Evolutionary conservation across 2,329 filamentous ascomycete genomes (phyloP).

Genomic region (Fusarium equiseti): DNA sequence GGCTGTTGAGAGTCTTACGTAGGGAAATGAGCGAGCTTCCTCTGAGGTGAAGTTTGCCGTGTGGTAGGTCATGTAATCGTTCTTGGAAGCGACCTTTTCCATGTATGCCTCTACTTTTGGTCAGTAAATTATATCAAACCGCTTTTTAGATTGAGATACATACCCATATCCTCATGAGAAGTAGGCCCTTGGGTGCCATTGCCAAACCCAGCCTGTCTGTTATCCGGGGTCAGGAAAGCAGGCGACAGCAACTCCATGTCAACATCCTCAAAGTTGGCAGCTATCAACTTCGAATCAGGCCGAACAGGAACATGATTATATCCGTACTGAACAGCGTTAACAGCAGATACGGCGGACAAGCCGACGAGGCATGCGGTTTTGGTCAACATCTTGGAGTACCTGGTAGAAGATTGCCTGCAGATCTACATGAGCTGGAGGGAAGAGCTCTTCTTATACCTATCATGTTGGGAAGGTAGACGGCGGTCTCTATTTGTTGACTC

Average conservation of each 20-base stretch:
- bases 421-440: not conserved
- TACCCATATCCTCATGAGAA: conserved; percentile 32
- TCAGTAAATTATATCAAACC: not conserved
- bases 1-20: conserved; percentile 27
- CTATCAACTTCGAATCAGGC: conserved; percentile 17
- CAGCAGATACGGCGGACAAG: conserved; percentile 14
- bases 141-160: accelerated
- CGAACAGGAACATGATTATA: conserved; percentile 23
- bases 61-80: conserved; percentile 31
- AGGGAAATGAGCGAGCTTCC: conserved; percentile 36
- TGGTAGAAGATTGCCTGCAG: not conserved
- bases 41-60: conserved; percentile 36
- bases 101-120: conserved; percentile 9
- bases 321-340: conserved; percentile 29
- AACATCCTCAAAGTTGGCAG: conserved; percentile 36
- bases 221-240: conserved; percentile 8
- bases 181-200: conserved; percentile 37
- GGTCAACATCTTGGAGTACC: conserved; percentile 2
- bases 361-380: not conserved
- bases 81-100: conserved; percentile 21
- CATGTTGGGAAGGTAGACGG: not conserved
- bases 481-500: conserved; percentile 32
- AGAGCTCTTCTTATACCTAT: conserved; percentile 16
- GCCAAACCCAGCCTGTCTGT: conserved; percentile 19
- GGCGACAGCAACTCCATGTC: conserved; percentile 28